These are phyloP conservation scores for Penicillium hesseltinei DNA, from an alignment of 2,329 filamentous ascomycete species.

Conservation along the genomic window DNA sequence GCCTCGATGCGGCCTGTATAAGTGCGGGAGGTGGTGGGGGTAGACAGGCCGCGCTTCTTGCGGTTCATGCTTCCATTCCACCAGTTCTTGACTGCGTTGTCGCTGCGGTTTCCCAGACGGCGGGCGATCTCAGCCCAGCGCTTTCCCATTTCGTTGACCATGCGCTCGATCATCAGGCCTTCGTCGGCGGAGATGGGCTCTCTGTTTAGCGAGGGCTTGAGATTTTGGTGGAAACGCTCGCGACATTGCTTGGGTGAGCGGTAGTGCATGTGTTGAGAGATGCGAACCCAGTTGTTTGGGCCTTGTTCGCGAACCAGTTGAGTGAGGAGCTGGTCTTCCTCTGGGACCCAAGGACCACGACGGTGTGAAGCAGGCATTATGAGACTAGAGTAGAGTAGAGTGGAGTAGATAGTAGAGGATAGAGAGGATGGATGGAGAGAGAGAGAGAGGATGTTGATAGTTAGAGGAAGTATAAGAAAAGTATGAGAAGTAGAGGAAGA, in stretches of 20 bases:
- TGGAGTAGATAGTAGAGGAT: not conserved
- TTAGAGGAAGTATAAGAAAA: not conserved
- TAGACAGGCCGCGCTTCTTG: conserved; percentile 53
- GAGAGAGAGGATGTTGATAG: not conserved
- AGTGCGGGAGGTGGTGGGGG: conserved; percentile 35
- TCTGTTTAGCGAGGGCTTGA: conserved; percentile 73
- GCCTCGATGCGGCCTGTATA: conserved; percentile 40
- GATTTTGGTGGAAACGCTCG: conserved; percentile 89
- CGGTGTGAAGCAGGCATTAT: conserved; percentile 55
- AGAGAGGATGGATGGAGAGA: not conserved
- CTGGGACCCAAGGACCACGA: conserved; percentile 79
- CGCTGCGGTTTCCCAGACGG: conserved; percentile 76
- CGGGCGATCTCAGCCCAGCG: conserved; percentile 92
- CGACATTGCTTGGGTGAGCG: conserved; percentile 92
- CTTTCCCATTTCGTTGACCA: conserved; percentile 77
- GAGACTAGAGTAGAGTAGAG: not conserved
- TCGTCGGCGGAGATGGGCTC: conserved; percentile 71
- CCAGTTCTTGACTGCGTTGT: conserved; percentile 98
- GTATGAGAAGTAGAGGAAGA: not conserved
- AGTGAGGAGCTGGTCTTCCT: conserved; percentile 70
- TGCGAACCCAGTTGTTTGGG: conserved; percentile 85
- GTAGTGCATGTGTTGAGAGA: conserved; percentile 70
- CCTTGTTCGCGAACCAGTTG: conserved; percentile 69
- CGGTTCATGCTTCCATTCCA: conserved; percentile 94
- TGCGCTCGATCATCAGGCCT: conserved; percentile 68